A percentile compares a stretch with the other conserved stretches of the same genome.
Conservation (phyloP, 805 yeast genomes). For the Middelhovenomyces tepae region DNA sequence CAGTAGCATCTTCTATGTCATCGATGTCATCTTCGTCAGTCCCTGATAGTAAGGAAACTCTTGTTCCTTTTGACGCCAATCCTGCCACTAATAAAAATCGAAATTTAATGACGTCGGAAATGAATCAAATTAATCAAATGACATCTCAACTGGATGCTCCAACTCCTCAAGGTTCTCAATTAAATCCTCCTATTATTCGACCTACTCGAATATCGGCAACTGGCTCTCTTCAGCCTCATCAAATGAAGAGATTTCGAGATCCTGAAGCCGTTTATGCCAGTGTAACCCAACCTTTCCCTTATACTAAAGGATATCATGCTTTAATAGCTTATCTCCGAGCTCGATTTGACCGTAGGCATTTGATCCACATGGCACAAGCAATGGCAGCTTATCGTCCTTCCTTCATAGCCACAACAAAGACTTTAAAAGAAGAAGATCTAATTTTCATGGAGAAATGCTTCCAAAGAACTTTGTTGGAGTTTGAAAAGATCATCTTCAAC, state of each 20-base stretch:
- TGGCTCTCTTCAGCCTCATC: conserved; percentile 1
- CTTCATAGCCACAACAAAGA: conserved; percentile 67
- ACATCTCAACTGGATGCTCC: conserved; percentile 2
- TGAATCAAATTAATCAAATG: neutral
- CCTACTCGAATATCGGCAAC: neutral
- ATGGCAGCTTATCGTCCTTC: conserved; percentile 53
- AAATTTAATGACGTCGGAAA: no score
- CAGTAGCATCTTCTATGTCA: no score
- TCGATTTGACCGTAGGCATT: conserved; percentile 36
- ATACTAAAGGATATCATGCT: conserved; percentile 55
- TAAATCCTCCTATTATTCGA: conserved; percentile 5
- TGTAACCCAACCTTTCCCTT: conserved; percentile 52
- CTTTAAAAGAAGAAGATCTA: conserved; percentile 61
- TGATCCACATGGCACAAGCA: conserved; percentile 32
- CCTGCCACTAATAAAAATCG: no score
- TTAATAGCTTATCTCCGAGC: conserved; percentile 45
- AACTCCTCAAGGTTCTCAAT: conserved; percentile 2
- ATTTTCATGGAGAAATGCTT: conserved; percentile 52
- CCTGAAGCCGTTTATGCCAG: conserved; percentile 49
- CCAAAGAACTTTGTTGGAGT: conserved; percentile 49
- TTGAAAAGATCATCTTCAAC: conserved; percentile 40
- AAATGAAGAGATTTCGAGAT: no score
- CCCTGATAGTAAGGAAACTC: no score
- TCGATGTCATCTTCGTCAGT: no score
- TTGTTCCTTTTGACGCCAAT: no score